phyloP scores from a whole-genome alignment of 768 basidiomycete species.

The Kwoniella dejecticola region DNA sequence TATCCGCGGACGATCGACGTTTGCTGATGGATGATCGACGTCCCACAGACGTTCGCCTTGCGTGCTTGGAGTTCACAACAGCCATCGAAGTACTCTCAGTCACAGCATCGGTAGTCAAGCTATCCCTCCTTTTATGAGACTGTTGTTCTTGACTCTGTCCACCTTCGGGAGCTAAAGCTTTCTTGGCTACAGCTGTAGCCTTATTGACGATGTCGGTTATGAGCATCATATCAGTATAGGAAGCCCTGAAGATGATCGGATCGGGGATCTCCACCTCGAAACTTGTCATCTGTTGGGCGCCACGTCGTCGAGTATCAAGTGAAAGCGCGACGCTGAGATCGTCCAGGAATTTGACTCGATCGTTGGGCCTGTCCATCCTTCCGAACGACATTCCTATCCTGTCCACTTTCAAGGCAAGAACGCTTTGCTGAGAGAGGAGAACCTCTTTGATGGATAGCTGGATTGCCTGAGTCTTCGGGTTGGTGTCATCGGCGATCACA shows the following conservation, averaged over 20 bases:
- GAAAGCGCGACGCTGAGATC: constrained; percentile 86
- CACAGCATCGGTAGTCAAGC: constrained; percentile 23
- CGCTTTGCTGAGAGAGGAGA: constrained; percentile 82
- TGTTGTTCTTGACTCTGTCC: constrained; percentile 2
- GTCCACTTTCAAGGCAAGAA: constrained; percentile 75
- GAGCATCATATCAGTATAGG: constrained; percentile 87
- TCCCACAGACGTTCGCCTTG: constrained; percentile 11
- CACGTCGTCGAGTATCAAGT: constrained; percentile 70
- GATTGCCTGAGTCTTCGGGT: constrained; percentile 80
- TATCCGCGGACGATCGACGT: constrained; percentile 37
- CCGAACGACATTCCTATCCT: constrained; percentile 91
- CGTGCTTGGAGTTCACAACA: constrained; percentile 40
- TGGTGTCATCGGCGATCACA: constrained; percentile 80
- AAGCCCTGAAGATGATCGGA: constrained; percentile 89
- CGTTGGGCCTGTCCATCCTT: constrained; percentile 77
- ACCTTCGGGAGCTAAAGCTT: constrained; percentile 30
- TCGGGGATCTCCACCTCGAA: constrained; percentile 74
- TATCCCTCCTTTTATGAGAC: constrained; percentile 15
- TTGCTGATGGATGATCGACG: constrained; percentile 33
- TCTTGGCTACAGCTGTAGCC: constrained; percentile 72
- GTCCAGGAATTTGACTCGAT: constrained; percentile 88
- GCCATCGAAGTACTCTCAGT: constrained; percentile 33
- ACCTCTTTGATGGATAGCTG: constrained; percentile 79
- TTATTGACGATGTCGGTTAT: constrained; percentile 72
- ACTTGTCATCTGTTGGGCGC: constrained; percentile 66